These are phyloP conservation scores for Globisporangium megalacanthum DNA, from an alignment of 352 stramenopile species.

Conservation along the genomic window DNA sequence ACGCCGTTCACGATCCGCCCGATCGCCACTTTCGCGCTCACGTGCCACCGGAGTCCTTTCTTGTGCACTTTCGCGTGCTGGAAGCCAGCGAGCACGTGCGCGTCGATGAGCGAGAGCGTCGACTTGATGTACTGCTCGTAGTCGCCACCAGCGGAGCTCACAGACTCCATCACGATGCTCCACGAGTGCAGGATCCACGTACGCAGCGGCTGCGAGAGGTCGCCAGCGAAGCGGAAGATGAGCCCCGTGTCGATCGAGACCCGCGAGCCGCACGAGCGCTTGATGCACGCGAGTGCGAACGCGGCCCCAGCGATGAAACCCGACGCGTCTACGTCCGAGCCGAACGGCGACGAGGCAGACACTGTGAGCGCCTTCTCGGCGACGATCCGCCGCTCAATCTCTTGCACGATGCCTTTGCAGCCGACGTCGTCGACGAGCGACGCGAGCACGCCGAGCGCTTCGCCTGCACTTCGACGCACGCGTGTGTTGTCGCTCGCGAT, in stretches of 20 bases:
- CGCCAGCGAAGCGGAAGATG: constrained; percentile 63
- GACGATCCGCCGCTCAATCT: constrained; percentile 66
- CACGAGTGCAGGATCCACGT: constrained; percentile 83
- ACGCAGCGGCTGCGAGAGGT: constrained; percentile 69
- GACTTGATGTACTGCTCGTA: constrained; percentile 82
- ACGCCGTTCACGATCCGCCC: constrained; percentile 65
- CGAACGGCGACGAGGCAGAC: constrained; percentile 18
- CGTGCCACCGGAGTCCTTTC: constrained; percentile 38
- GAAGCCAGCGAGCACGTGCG: constrained; percentile 71
- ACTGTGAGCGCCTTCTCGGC: constrained; percentile 35
- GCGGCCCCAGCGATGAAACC: constrained; percentile 53
- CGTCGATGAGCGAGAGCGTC: constrained; percentile 66
- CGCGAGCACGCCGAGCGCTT: constrained; percentile 60
- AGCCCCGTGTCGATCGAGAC: constrained; percentile 72
- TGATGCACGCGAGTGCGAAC: constrained; percentile 79
- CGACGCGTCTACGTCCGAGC: constrained; percentile 32
- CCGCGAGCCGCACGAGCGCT: constrained; percentile 65
- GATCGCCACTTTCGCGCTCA: constrained; percentile 50
- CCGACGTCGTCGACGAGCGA: constrained; percentile 41
- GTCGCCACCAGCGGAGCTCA: constrained; percentile 63
- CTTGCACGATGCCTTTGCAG: constrained; percentile 50
- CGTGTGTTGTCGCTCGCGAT: constrained; percentile 53
- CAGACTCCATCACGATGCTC: constrained; percentile 79
- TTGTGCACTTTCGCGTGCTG: constrained; percentile 65
- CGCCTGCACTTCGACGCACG: constrained; percentile 67